These are phyloP conservation scores for Podila epigama DNA, from an alignment of 192 early-diverging fungal species.

Conservation along the genomic window DNA sequence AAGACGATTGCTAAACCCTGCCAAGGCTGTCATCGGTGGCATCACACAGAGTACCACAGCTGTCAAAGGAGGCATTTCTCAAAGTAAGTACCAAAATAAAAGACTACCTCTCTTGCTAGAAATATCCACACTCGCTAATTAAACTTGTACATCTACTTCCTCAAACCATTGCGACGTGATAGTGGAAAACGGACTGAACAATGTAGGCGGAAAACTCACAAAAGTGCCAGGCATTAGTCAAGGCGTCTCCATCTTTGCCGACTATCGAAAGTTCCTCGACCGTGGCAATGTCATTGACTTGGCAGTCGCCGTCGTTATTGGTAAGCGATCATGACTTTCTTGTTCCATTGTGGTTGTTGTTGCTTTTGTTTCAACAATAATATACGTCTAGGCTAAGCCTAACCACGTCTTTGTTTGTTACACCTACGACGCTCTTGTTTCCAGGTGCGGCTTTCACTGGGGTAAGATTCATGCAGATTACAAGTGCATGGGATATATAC, in stretches of 20 bases:
- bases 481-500: too few species aligned
- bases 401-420: background rate
- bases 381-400: background rate
- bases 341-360: background rate
- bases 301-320: constrained; percentile 73
- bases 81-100: constrained; percentile 24
- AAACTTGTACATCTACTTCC: background rate
- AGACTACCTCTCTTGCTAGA: background rate
- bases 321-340: constrained; percentile 13
- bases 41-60: background rate
- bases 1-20: constrained; percentile 21
- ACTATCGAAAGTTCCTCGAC: constrained; percentile 61
- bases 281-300: constrained; percentile 68
- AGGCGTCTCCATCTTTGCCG: constrained; percentile 53
- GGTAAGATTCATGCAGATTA: too few species aligned
- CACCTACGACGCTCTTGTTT: too few species aligned
- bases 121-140: background rate
- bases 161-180: background rate
- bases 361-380: too few species aligned
- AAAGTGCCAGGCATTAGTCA: constrained; percentile 47
- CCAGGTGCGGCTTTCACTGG: constrained; percentile 55
- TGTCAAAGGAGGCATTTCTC: constrained; percentile 19
- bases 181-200: constrained; percentile 30
- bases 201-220: constrained; percentile 27
- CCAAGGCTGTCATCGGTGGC: constrained; percentile 14